Evolutionary conservation across 495 filamentous ascomycete genomes (phyloP).

Genomic region (Extremus antarcticus): DNA sequence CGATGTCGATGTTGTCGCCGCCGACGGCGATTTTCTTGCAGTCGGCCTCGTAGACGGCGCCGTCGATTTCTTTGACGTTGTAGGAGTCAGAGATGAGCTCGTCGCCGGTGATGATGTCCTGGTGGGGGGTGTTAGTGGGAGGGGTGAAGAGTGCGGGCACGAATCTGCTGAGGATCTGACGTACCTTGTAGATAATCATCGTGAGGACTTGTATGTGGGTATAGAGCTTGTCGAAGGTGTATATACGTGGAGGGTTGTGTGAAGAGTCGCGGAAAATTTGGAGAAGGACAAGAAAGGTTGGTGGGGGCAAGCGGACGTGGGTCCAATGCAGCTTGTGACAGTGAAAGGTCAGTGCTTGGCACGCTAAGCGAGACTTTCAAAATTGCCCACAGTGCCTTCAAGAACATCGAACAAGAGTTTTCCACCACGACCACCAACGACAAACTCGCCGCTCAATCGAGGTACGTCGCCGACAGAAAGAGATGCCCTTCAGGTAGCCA

Average conservation of each 20-base stretch:
- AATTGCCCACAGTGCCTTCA: not conserved
- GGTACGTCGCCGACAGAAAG: slow-evolving; percentile 15
- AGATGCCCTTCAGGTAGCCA: slow-evolving; percentile 23
- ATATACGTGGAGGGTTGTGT: too few relatives aligned
- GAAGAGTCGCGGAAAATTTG: not conserved
- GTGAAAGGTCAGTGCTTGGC: too few relatives aligned
- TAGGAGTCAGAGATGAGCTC: slow-evolving; percentile 96
- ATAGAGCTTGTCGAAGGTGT: slow-evolving; percentile 2
- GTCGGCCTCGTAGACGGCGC: slow-evolving; percentile 73
- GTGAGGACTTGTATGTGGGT: slow-evolving; percentile 29
- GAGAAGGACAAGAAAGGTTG: not conserved
- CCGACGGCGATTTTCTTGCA: slow-evolving; percentile 78
- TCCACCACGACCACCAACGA: not conserved
- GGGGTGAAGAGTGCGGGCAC: slow-evolving; percentile 4
- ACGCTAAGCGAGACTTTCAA: too few relatives aligned
- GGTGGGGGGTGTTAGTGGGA: too few relatives aligned
- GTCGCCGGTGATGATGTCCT: slow-evolving; percentile 86
- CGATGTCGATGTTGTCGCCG: slow-evolving; percentile 72
- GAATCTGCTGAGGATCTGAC: slow-evolving; percentile 10
- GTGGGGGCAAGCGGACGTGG: too few relatives aligned
- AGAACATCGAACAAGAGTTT: slow-evolving; percentile 1
- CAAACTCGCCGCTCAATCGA: slow-evolving; percentile 9
- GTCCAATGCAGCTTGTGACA: too few relatives aligned
- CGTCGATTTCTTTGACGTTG: slow-evolving; percentile 62
- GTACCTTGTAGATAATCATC: slow-evolving; percentile 87